A percentile compares a stretch with the other conserved stretches of the same genome.
These are phyloP conservation scores for Verticillium albo-atrum DNA, from an alignment of 2,329 filamentous ascomycete species.

Conservation along the genomic window DNA sequence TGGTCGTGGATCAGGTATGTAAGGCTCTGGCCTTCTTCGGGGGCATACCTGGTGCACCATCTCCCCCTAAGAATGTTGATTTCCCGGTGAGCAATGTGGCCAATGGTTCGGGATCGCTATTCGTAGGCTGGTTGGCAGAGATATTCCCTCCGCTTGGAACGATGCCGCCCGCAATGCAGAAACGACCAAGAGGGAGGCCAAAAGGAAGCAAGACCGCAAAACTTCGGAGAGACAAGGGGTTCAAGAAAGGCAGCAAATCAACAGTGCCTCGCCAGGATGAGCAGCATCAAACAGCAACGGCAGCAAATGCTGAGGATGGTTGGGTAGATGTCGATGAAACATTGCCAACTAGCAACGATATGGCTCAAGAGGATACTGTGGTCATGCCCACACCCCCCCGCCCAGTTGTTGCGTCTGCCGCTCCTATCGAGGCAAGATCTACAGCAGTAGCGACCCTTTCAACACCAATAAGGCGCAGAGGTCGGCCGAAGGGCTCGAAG, in stretches of 20 bases:
- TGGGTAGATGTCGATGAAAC: not conserved
- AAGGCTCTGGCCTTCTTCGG: constrained; percentile 61
- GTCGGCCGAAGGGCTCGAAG: constrained; percentile 49
- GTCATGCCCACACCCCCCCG: constrained; percentile 14
- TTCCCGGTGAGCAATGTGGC: constrained; percentile 53
- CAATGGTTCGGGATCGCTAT: constrained; percentile 53
- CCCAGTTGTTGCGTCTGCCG: not conserved
- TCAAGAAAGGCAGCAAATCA: constrained; percentile 15
- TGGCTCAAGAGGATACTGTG: constrained; percentile 39
- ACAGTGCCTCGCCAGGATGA: constrained; percentile 42
- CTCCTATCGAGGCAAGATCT: not conserved
- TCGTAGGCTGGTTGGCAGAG: constrained; percentile 59
- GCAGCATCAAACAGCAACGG: constrained; percentile 24
- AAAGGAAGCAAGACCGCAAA: not conserved
- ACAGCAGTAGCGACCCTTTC: not conserved
- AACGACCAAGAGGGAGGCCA: not conserved
- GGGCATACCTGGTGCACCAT: constrained; percentile 50
- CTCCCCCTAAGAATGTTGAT: constrained; percentile 41
- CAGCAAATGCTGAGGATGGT: not conserved
- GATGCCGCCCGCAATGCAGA: constrained; percentile 7
- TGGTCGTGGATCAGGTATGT: constrained; percentile 59
- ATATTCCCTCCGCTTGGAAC: constrained; percentile 44
- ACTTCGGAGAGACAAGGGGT: not conserved
- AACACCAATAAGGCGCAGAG: constrained; percentile 20
- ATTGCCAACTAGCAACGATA: not conserved